Evolutionary conservation across 805 yeast genomes (phyloP).

Genomic region (Cyberlindnera mycetangii): DNA sequence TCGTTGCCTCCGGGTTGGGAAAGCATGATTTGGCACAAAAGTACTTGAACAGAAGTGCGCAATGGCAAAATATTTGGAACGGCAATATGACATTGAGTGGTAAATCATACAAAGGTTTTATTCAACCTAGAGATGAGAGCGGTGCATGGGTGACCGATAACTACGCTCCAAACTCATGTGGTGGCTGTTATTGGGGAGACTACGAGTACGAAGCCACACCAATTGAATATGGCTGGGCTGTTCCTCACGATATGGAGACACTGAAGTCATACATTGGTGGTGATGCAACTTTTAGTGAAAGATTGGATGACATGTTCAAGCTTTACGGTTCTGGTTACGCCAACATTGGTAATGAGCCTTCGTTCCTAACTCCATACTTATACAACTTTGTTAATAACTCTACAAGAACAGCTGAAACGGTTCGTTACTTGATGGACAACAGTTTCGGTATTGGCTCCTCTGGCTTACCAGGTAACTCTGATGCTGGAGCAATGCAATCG

Average conservation of each 20-base stretch:
- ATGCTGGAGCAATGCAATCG: conserved; percentile 39
- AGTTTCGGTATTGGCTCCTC: conserved; percentile 28
- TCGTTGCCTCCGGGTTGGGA: conserved; percentile 33
- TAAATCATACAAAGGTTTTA: conserved; percentile 31
- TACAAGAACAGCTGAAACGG: conserved; percentile 30
- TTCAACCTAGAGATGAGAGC: conserved; percentile 33
- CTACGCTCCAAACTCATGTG: conserved; percentile 34
- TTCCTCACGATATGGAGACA: conserved; percentile 33
- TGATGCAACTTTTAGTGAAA: conserved; percentile 25
- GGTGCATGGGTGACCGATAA: conserved; percentile 29
- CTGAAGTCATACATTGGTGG: conserved; percentile 30
- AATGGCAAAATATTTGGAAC: conserved; percentile 39
- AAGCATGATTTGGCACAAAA: conserved; percentile 23
- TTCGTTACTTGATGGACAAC: conserved; percentile 30
- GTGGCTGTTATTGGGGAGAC: conserved; percentile 35
- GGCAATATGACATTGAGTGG: conserved; percentile 22
- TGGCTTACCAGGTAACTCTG: conserved; percentile 38
- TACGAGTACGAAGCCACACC: conserved; percentile 35
- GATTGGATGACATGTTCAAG: conserved; percentile 36
- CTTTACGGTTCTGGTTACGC: conserved; percentile 30
- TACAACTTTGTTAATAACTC: conserved; percentile 33
- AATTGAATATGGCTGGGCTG: conserved; percentile 36
- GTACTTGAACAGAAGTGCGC: conserved; percentile 32
- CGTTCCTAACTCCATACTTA: conserved; percentile 35
- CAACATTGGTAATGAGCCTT: conserved; percentile 38